Evolutionary conservation across 1,284 basidiomycete genomes (phyloP).

Genomic region (Cronartium ribicola): DNA sequence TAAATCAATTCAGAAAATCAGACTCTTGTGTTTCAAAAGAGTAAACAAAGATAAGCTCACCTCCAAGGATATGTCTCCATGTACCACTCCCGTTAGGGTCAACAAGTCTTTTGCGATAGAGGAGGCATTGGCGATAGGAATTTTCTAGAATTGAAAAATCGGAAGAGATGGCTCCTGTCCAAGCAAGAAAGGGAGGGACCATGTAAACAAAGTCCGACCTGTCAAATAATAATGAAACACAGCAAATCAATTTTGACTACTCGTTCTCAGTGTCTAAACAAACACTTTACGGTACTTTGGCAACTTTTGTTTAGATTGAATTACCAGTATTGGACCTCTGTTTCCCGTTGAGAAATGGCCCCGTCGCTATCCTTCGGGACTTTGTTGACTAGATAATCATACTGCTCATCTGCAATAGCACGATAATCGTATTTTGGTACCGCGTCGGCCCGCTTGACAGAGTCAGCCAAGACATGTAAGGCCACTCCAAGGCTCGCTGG

Average conservation of each 20-base stretch:
- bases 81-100: constrained; percentile 10
- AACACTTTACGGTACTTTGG: constrained; percentile 45
- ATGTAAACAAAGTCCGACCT: constrained; percentile 50
- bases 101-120: constrained; percentile 62
- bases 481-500: constrained; percentile 76
- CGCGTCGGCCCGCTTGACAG: constrained; percentile 43
- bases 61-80: constrained; percentile 56
- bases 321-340: constrained; percentile 43
- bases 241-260: constrained; percentile 61
- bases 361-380: constrained; percentile 46
- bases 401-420: constrained; percentile 43
- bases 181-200: constrained; percentile 50
- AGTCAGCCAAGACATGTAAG: constrained; percentile 61
- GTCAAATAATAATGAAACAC: background rate
- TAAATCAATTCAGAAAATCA: too few relatives aligned
- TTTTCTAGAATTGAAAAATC: constrained; percentile 56
- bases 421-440: constrained; percentile 20
- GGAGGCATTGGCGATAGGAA: constrained; percentile 71
- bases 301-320: constrained; percentile 7
- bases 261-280: constrained; percentile 77
- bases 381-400: constrained; percentile 47
- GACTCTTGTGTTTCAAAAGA: too few relatives aligned
- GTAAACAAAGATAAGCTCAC: constrained; percentile 47
- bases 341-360: constrained; percentile 48
- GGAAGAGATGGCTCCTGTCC: constrained; percentile 48